Percentiles rank a stretch among this genome's conserved stretches.
These are phyloP conservation scores for Phytophthora cactorum DNA, from an alignment of 352 stramenopile genomes.

Conservation along the genomic window DNA sequence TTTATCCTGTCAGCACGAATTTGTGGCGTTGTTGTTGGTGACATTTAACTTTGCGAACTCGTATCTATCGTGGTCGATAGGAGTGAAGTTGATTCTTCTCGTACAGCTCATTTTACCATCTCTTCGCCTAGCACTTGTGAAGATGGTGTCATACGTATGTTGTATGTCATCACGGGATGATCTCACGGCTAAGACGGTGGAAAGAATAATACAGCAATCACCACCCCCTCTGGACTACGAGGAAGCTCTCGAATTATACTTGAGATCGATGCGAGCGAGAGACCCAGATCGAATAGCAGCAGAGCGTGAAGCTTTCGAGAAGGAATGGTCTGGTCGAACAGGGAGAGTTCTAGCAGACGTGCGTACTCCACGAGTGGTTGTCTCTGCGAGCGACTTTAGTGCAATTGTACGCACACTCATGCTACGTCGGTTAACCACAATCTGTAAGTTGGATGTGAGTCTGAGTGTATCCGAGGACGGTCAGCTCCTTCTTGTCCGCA, in stretches of 20 bases:
- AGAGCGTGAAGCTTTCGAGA: conserved; percentile 30
- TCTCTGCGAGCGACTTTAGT: conserved; percentile 45
- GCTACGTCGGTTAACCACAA: conserved; percentile 48
- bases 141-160: conserved; percentile 9
- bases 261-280: conserved; percentile 19
- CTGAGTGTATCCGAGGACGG: conserved; percentile 60
- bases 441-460: conserved; percentile 69
- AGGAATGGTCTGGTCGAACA: conserved; percentile 41
- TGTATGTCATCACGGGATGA: conserved; percentile 13
- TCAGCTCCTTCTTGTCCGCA: conserved; percentile 46
- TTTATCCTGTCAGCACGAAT: conserved; percentile 31
- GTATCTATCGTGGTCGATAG: conserved; percentile 33
- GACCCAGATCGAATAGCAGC: conserved; percentile 6
- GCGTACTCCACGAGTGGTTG: conserved; percentile 6
- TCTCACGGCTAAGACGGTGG: background rate
- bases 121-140: conserved; percentile 9
- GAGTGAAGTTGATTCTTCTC: conserved; percentile 30
- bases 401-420: conserved; percentile 66
- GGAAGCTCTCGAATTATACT: conserved; percentile 22
- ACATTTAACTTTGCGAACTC: conserved; percentile 21
- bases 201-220: conserved; percentile 2
- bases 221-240: conserved; percentile 21
- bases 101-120: conserved; percentile 24
- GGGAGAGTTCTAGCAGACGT: conserved; percentile 21
- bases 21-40: conserved; percentile 23